A percentile compares a stretch with the other conserved stretches of the same genome.
Conservation (phyloP, 179 eudicot genomes). For the Beta corolliflora region DNA sequence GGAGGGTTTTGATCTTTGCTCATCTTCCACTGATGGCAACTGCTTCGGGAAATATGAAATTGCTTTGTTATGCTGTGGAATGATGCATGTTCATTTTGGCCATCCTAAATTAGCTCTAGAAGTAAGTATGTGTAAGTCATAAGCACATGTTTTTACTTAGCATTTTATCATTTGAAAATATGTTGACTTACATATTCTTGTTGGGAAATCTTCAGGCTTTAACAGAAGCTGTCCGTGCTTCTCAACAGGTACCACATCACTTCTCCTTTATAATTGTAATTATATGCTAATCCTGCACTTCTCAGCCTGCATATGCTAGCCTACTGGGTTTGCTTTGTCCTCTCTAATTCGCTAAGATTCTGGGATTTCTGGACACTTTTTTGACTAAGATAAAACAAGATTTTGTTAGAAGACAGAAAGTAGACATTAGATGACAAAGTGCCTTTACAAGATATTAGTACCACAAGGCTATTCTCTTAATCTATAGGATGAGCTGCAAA, state of each 20-base stretch:
- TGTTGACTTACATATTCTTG: slow-evolving; percentile 8
- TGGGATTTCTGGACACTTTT: neutral
- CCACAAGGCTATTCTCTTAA: neutral
- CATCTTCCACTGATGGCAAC: slow-evolving; percentile 53
- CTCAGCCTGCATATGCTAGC: slow-evolving; percentile 11
- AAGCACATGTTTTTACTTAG: neutral
- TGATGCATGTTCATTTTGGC: slow-evolving; percentile 98
- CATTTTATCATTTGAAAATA: slow-evolving; percentile 1
- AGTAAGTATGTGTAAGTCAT: slow-evolving; percentile 38
- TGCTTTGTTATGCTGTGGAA: slow-evolving; percentile 86
- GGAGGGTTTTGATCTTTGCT: slow-evolving; percentile 76
- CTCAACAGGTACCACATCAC: slow-evolving; percentile 64
- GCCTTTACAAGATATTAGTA: neutral
- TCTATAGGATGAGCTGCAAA: neutral
- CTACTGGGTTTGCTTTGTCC: neutral
- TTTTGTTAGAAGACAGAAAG: neutral
- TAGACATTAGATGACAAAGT: neutral
- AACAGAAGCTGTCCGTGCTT: slow-evolving; percentile 88
- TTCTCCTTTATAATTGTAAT: neutral
- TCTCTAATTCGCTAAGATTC: neutral
- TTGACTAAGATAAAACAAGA: neutral
- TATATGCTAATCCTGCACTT: neutral
- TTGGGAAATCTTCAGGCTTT: slow-evolving; percentile 59
- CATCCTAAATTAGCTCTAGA: slow-evolving; percentile 89
- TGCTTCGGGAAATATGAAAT: slow-evolving; percentile 75